These are phyloP conservation scores for Mycothermus thermophilus DNA, from an alignment of 495 filamentous ascomycete species.

Conservation along the genomic window DNA sequence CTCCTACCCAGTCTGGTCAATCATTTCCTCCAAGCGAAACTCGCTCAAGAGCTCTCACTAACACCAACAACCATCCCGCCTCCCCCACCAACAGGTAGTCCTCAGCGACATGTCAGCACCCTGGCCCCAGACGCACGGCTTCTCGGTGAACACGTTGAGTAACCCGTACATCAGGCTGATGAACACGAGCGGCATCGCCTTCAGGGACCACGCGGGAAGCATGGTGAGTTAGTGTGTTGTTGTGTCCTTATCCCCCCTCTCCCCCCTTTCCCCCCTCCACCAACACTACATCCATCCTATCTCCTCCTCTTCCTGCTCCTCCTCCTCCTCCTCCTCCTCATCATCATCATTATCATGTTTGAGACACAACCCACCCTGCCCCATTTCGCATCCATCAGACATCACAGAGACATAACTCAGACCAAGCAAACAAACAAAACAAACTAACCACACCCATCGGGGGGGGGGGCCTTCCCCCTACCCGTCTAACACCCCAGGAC, in stretches of 20 bases:
- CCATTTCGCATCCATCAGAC: too few species aligned
- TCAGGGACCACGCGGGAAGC: constrained; percentile 83
- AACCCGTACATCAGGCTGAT: constrained; percentile 94
- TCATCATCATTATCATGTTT: too few species aligned
- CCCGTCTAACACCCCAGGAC: too few species aligned
- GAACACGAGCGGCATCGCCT: constrained; percentile 82
- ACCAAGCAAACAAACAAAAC: too few species aligned
- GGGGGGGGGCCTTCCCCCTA: too few species aligned
- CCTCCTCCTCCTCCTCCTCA: too few species aligned
- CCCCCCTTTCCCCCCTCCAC: neutral
- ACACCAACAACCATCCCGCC: constrained; percentile 2
- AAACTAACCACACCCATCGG: too few species aligned
- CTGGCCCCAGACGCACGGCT: constrained; percentile 68
- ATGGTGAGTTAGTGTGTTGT: too few species aligned
- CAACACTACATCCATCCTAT: neutral
- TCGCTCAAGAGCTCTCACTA: neutral
- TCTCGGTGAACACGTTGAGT: constrained; percentile 76
- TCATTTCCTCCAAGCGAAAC: neutral
- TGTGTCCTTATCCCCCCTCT: constrained; percentile 2
- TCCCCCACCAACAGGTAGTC: constrained; percentile 41
- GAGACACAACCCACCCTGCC: too few species aligned
- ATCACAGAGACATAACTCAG: too few species aligned
- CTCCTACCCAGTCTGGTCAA: neutral
- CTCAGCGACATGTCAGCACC: constrained; percentile 97
- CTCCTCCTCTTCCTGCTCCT: too few species aligned